Evolutionary conservation across 2,329 filamentous ascomycete species (phyloP), one percentile per base, ranked within the genome.

Genomic region (Aspergillus sp.): DNA sequence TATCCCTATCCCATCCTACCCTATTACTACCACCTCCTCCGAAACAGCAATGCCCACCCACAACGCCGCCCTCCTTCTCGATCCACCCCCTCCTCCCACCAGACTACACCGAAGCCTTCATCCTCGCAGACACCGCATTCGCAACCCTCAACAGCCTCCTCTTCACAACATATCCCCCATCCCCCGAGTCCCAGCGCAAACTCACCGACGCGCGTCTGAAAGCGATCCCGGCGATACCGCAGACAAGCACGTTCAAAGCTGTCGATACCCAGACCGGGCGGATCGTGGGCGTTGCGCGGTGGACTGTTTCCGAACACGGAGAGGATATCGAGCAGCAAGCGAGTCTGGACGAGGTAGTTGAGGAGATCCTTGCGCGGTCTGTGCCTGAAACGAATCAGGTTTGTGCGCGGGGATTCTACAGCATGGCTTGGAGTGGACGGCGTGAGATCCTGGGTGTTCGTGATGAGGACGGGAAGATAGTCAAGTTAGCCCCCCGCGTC

Each of bases 341-440:
- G 21, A 5, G 11, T 3, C 4, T 57, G 6, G 31, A 52, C 2
- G n/a, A 47, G 14, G 47, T 7, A 0, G 25, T 57, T 2, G 53
- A 57, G 31, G 35, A 35, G 2, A 50, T 56, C 1, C 47, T 44
- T 19, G 52, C 21, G 7, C 43, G 46, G 4, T 27, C 40, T 4
- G 11, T 60, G 2, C 58, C 58, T 3, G 58, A 57, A 35, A 45
- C 52, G 45, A 39, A 55, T 1, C 15, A 46, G 17, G 45, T 33
- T 5, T 23, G 25, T 2, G 21, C 47, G 6, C 44, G 54, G 3
- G 50, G 3, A 0, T 40, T 51, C 17, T 50, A 54, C 21, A 54
- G 45, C 1, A 33, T 40, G 41, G 35, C 49, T 6, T 19, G 7
- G n/a, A 23, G 21, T 33, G 50, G 14, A 15, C 53, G 35, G 15